These are phyloP conservation scores for Talaromyces sp. DNA, from an alignment of 2,329 filamentous ascomycete genomes.

Conservation along the genomic window DNA sequence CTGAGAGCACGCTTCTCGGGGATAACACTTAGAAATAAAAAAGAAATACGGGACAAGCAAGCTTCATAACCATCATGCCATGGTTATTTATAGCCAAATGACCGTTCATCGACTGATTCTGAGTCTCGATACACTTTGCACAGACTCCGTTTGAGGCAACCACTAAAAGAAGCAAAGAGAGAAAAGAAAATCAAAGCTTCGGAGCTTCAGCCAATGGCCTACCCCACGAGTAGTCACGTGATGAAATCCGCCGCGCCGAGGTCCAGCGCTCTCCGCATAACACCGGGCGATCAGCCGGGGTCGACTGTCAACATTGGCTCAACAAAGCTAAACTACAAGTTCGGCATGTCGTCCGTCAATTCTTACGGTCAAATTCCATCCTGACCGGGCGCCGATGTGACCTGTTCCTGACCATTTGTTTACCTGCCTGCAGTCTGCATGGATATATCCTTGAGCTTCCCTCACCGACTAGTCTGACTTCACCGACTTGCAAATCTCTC, in stretches of 20 bases:
- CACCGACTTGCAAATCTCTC: background rate
- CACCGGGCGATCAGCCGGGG: background rate
- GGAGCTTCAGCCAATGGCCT: slow-evolving; percentile 9
- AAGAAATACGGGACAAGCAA: background rate
- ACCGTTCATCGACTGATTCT: background rate
- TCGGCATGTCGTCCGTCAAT: background rate
- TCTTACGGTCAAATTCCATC: background rate
- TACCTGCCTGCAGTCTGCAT: background rate
- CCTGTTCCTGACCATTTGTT: background rate
- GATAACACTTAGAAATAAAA: background rate
- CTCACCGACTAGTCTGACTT: slow-evolving; percentile 8
- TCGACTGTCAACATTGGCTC: background rate
- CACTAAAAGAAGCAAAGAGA: background rate
- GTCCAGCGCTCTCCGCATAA: slow-evolving; percentile 8
- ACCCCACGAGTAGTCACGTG: background rate
- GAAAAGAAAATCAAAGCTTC: slow-evolving; percentile 1
- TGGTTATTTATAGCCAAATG: background rate
- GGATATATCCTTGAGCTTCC: background rate
- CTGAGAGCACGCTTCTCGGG: background rate
- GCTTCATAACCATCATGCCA: slow-evolving; percentile 2
- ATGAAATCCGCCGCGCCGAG: slow-evolving; percentile 6
- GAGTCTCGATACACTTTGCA: background rate
- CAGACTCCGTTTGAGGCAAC: background rate
- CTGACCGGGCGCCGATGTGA: background rate
- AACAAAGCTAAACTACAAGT: background rate